These are phyloP conservation scores for Graphilbum fragrans DNA, from an alignment of 2,329 filamentous ascomycete species.

Conservation along the genomic window DNA sequence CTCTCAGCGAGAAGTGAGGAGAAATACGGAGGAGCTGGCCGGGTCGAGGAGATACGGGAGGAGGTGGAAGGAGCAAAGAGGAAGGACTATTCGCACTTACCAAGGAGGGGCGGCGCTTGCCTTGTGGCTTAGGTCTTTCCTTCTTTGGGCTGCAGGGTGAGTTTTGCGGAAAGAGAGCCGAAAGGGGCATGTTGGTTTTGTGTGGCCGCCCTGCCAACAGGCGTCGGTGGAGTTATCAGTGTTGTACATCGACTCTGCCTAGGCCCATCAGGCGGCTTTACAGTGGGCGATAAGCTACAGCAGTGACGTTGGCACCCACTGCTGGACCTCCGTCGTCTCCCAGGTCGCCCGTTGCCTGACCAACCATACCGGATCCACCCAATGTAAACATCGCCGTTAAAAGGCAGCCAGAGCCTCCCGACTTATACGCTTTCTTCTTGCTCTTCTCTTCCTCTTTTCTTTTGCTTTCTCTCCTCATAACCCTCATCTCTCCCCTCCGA, in stretches of 20 bases:
- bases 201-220: background rate
- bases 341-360: conserved; percentile 8
- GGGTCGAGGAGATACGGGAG: too few relatives aligned
- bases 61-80: too few relatives aligned
- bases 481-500: conserved; percentile 30
- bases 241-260: too few relatives aligned
- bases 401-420: conserved; percentile 7
- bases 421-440: conserved; percentile 4
- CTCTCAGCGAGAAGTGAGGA: too few relatives aligned
- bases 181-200: background rate
- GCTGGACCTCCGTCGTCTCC: background rate
- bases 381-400: conserved; percentile 13
- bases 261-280: too few relatives aligned
- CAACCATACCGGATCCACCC: conserved; percentile 2
- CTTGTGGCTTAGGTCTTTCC: background rate
- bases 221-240: too few relatives aligned
- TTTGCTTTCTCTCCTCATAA: conserved; percentile 19
- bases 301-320: background rate
- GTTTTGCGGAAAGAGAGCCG: too few relatives aligned
- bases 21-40: too few relatives aligned
- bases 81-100: too few relatives aligned
- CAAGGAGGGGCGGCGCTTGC: background rate
- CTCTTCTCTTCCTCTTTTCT: conserved; percentile 10
- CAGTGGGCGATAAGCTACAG: background rate
- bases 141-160: background rate